Evolutionary conservation across 768 basidiomycete genomes (phyloP).

Genomic region (Boletus coccyginus): DNA sequence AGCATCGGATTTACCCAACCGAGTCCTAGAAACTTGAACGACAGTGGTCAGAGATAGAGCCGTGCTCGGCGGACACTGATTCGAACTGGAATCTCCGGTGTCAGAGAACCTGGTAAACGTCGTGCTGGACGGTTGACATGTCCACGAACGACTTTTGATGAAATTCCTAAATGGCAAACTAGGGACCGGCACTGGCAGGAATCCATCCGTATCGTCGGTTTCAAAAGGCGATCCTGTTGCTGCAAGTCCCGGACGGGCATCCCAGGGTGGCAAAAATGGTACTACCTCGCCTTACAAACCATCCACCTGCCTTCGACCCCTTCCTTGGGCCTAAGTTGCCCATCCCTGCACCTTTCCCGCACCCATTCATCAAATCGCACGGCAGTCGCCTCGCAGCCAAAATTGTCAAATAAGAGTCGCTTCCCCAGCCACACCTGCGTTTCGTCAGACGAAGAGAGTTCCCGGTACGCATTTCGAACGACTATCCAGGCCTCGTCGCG

Average conservation of each 20-base stretch:
- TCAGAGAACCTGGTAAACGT: background rate
- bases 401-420: slow-evolving; percentile 44
- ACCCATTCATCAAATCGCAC: slow-evolving; percentile 55
- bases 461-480: slow-evolving; percentile 62
- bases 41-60: too few species aligned
- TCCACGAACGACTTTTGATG: too few species aligned
- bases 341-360: slow-evolving; percentile 36
- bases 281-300: slow-evolving; percentile 48
- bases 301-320: slow-evolving; percentile 59
- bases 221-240: background rate
- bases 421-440: slow-evolving; percentile 48
- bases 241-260: background rate
- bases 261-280: background rate
- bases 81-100: background rate
- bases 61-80: background rate
- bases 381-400: slow-evolving; percentile 27
- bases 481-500: slow-evolving; percentile 57
- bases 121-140: background rate
- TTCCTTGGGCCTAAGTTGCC: slow-evolving; percentile 56
- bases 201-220: background rate
- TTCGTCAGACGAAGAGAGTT: slow-evolving; percentile 41
- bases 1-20: too few species aligned
- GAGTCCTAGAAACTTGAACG: too few species aligned
- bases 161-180: background rate
- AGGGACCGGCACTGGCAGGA: background rate